Evolutionary conservation across 2,329 filamentous ascomycete genomes (phyloP).

Genomic region (Alternaria sp.): DNA sequence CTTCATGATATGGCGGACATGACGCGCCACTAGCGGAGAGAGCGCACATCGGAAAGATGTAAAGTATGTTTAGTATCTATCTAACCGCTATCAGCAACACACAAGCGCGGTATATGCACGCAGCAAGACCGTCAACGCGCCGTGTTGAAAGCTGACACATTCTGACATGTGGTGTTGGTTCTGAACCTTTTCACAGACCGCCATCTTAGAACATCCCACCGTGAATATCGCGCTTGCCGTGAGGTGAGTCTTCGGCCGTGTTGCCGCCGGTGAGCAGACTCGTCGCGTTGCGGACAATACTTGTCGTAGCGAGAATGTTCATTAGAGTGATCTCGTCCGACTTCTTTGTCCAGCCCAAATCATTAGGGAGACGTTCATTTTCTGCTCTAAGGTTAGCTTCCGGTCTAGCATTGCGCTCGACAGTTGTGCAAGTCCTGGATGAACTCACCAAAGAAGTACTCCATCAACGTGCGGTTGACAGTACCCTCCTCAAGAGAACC

Average conservation of each 20-base stretch:
- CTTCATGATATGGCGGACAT: background rate
- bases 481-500: slow-evolving; percentile 52
- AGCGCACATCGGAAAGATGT: background rate
- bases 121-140: background rate
- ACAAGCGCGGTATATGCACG: background rate
- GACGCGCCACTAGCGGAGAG: no score
- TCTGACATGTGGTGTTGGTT: background rate
- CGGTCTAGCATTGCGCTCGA: slow-evolving; percentile 18
- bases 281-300: slow-evolving; percentile 17
- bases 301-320: slow-evolving; percentile 13
- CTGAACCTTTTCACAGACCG: background rate
- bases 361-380: slow-evolving; percentile 51
- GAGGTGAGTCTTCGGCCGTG: background rate
- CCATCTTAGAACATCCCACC: background rate
- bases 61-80: background rate
- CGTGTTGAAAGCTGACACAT: background rate
- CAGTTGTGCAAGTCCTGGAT: rapidly evolving
- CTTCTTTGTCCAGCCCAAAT: slow-evolving; percentile 50
- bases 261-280: slow-evolving; percentile 7
- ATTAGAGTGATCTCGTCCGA: slow-evolving; percentile 13
- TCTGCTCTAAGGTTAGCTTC: slow-evolving; percentile 32
- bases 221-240: background rate
- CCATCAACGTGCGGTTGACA: slow-evolving; percentile 50
- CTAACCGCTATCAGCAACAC: background rate
- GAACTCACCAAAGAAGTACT: slow-evolving; percentile 57